Percentiles rank a stretch among this genome's conserved stretches.
phyloP scores from a whole-genome alignment of 176 grass and related monocot genomes.

The Ensete glaucum region DNA sequence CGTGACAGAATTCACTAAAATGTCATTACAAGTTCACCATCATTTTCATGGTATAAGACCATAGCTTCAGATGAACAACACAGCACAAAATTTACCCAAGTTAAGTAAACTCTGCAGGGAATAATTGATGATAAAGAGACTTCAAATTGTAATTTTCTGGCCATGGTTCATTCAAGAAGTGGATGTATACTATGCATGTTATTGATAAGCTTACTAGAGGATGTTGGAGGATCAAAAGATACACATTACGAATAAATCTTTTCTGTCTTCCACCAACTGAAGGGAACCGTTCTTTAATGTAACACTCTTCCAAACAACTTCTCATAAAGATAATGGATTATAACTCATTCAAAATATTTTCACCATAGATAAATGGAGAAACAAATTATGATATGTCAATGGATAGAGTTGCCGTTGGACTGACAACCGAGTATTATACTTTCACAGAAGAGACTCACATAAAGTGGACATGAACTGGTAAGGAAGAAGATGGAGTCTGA shows the following conservation, averaged over 20 bases:
- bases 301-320: neutral
- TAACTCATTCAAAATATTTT: neutral
- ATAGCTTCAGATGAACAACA: neutral
- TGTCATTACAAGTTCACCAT: neutral
- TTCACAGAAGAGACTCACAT: slow-evolving; percentile 8
- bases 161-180: neutral
- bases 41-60: neutral
- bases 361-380: neutral
- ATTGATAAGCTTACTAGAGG: neutral
- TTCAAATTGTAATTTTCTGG: neutral
- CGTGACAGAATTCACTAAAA: neutral
- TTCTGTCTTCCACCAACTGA: neutral
- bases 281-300: neutral
- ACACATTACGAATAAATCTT: neutral
- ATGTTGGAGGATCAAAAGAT: neutral
- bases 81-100: neutral
- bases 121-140: neutral
- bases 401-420: neutral
- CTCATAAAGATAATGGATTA: neutral
- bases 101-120: neutral
- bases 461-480: slow-evolving; percentile 4
- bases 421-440: slow-evolving; percentile 1
- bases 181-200: neutral
- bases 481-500: neutral
- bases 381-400: neutral